These are phyloP conservation scores for Picea abies DNA, from an alignment of 83 land plant genomes.

Conservation along the genomic window DNA sequence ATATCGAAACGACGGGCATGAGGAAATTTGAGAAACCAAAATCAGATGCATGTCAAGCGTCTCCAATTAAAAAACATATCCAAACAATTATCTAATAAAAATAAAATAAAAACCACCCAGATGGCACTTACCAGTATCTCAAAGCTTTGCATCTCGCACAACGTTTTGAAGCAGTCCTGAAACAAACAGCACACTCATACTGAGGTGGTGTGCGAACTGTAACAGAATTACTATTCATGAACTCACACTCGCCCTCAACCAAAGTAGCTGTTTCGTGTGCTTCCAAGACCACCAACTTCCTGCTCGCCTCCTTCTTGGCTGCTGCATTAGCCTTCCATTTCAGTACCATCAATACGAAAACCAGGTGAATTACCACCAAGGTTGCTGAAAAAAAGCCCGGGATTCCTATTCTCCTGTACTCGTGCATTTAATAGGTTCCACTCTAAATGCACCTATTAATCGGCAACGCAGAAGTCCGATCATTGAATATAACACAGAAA, in stretches of 20 bases:
- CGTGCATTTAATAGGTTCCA: constrained; percentile 4
- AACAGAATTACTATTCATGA: neutral
- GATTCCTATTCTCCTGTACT: neutral
- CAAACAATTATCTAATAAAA: neutral
- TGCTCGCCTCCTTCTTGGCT: constrained; percentile 6
- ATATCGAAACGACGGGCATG: neutral
- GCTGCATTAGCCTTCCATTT: neutral
- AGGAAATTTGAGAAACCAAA: neutral
- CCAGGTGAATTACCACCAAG: constrained; percentile 9
- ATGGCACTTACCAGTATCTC: constrained; percentile 57
- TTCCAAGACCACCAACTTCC: constrained; percentile 9
- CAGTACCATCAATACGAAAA: neutral
- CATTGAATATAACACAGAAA: too few relatives aligned
- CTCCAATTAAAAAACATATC: neutral
- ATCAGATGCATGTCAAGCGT: neutral
- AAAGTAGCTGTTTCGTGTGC: constrained; percentile 1
- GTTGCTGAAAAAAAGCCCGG: constrained; percentile 15
- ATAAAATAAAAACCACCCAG: neutral
- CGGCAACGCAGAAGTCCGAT: too few relatives aligned
- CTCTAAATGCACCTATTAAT: too few relatives aligned
- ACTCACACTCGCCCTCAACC: neutral
- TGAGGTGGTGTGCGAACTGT: neutral
- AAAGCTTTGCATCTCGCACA: constrained; percentile 69
- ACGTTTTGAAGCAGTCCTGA: constrained; percentile 49
- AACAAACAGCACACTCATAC: constrained; percentile 56